phyloP scores from a whole-genome alignment of 2,329 filamentous ascomycete genomes.

The Penicillium janthinellum region DNA sequence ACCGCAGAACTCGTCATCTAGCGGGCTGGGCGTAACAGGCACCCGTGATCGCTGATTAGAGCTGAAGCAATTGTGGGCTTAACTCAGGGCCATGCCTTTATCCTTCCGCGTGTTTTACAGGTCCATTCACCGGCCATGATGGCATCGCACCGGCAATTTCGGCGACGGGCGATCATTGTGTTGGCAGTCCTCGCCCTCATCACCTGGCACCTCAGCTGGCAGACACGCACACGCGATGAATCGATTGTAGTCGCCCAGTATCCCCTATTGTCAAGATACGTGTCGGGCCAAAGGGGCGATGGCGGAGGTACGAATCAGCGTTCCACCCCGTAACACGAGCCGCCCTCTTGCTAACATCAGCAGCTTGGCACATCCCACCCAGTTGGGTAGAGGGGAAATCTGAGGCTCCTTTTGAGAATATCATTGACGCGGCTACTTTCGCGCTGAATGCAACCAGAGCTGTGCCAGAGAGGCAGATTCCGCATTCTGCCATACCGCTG shows the following conservation, averaged over 20 bases:
- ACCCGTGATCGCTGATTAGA: too few species aligned
- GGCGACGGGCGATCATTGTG: background rate
- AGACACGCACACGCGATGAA: background rate
- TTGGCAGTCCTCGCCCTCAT: background rate
- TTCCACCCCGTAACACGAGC: background rate
- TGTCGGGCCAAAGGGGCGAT: background rate
- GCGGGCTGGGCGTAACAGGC: background rate
- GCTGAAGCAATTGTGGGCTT: background rate
- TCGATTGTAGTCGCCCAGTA: background rate
- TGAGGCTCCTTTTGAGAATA: background rate
- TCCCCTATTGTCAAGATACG: conserved; percentile 1
- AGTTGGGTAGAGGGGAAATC: background rate
- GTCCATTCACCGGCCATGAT: background rate
- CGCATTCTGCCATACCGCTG: conserved; percentile 1
- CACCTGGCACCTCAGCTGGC: background rate
- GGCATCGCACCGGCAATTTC: background rate
- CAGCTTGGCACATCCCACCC: background rate
- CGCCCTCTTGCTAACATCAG: background rate
- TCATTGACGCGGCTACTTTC: background rate
- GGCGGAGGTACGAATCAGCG: background rate
- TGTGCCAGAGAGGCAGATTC: conserved; percentile 1
- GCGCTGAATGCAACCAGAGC: background rate
- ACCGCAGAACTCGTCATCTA: background rate
- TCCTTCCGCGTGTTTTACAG: background rate
- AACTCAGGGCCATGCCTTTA: background rate